Evolutionary conservation across 2,329 filamentous ascomycete genomes (phyloP).

Genomic region (Leptodontidium sp.): DNA sequence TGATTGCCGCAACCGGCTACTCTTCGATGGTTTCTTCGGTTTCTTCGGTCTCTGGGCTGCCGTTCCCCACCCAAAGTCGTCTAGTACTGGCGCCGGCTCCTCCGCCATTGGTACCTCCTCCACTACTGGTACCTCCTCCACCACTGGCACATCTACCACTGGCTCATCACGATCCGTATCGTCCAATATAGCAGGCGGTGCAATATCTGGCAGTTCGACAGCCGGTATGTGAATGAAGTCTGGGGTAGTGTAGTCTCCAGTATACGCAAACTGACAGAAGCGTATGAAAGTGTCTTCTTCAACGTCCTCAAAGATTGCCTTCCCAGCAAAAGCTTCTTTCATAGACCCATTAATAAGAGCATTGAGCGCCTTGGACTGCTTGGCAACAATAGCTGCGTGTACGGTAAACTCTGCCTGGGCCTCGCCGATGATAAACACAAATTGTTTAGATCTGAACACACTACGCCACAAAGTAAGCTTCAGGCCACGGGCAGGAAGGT

Average conservation of each 20-base stretch:
- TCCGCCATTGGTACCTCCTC: no score
- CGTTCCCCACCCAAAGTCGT: background rate
- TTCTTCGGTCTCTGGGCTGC: conserved; percentile 20
- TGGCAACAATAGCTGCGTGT: conserved; percentile 34
- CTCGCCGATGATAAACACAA: conserved; percentile 34
- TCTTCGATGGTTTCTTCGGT: conserved; percentile 25
- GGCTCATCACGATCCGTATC: conserved; percentile 15
- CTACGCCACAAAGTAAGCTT: conserved; percentile 11
- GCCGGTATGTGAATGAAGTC: conserved; percentile 31
- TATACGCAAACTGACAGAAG: conserved; percentile 38
- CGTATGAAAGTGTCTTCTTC: conserved; percentile 35
- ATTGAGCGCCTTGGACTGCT: conserved; percentile 36
- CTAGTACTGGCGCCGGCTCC: conserved; percentile 14
- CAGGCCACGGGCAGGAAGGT: background rate
- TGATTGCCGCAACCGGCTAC: conserved; percentile 27
- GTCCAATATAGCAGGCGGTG: background rate
- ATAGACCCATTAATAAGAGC: conserved; percentile 35
- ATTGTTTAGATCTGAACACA: conserved; percentile 24
- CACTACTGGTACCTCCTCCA: background rate
- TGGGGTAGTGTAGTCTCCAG: conserved; percentile 36
- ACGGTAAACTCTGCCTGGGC: conserved; percentile 29
- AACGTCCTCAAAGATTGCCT: conserved; percentile 35
- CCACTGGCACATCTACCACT: background rate
- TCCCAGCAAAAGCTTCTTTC: conserved; percentile 33
- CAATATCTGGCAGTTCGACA: conserved; percentile 26